Evolutionary conservation across 1,139 yeast species (phyloP), one percentile per base, ranked within the genome.

Genomic region (Hemisphaericaspora xylofermentans): DNA sequence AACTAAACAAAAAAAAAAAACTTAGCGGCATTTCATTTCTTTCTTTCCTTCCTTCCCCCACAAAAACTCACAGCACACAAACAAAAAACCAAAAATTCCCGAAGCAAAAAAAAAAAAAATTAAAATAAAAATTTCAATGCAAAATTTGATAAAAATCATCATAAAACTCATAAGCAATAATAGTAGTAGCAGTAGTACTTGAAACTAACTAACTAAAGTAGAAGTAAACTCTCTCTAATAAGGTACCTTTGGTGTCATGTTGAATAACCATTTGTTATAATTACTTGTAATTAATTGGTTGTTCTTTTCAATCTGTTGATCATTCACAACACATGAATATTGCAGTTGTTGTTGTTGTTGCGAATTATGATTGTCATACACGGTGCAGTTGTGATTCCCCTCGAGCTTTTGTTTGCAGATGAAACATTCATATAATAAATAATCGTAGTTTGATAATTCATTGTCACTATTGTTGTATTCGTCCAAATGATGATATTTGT

Each of bases 181-280:
- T 6, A 31, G n/a, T n/a, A 13, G 27, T 5, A 25, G n/a, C 14
- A 30, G n/a, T 19, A 18, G 18, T 36, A 30, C 15, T 29, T 6
- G 26, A 6, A 21, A 21, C 22, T 28, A n/a, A n/a, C n/a, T n/a
- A n/a, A n/a, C n/a, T n/a, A n/a, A n/a, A n/a, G n/a, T n/a, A n/a
- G n/a, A n/a, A n/a, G n/a, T n/a, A n/a, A n/a, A n/a, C n/a, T 21
- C 17, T 16, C 7, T 18, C 36, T 42, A 42, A 17, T 38, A 43
- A 18, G 46, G 46, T 14, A 43, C 35, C 27, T 43, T 42, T n/a
- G 55, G 54, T 24, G 57, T 42, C 18, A 54, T 46, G 22, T 50
- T 50, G 8, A 56, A 47, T 37, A 61, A 50, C 66, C 66, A 62
- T 47, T 61, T 61, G 40, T 60, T 51, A 45, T 62, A 62, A 42